Percentiles rank a stretch among this genome's conserved stretches.
Conservation (phyloP, 805 yeast genomes). For the Kodamaea nitidulidarum region DNA sequence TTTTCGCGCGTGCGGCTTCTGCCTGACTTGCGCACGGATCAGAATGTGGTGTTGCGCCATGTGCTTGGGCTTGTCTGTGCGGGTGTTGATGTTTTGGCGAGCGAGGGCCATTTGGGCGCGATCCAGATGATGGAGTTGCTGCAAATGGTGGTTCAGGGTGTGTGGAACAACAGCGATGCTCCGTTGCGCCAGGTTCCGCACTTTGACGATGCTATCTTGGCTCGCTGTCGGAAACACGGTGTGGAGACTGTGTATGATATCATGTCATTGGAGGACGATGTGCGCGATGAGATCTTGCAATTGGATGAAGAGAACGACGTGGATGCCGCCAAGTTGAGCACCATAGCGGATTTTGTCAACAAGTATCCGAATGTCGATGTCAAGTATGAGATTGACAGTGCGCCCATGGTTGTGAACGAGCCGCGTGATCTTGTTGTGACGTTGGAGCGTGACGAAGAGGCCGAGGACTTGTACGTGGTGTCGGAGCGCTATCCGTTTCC, state of each 20-base stretch:
- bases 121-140: conserved; percentile 79
- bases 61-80: conserved; percentile 57
- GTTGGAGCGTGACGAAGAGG: conserved; percentile 72
- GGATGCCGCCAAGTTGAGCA: conserved; percentile 37
- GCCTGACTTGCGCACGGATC: conserved; percentile 55
- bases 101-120: conserved; percentile 77
- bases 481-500: conserved; percentile 56
- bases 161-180: conserved; percentile 70
- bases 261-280: conserved; percentile 76
- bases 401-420: conserved; percentile 45
- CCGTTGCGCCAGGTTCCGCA: conserved; percentile 81
- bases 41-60: conserved; percentile 46
- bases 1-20: conserved; percentile 64
- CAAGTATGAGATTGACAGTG: conserved; percentile 46
- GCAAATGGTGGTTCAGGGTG: conserved; percentile 84
- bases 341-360: conserved; percentile 85
- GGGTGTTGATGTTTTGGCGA: conserved; percentile 68
- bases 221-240: conserved; percentile 48
- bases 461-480: conserved; percentile 58
- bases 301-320: conserved; percentile 36
- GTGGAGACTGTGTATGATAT: conserved; percentile 78
- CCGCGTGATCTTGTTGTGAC: conserved; percentile 45
- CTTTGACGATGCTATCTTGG: conserved; percentile 47
- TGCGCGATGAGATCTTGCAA: conserved; percentile 56
- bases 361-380: conserved; percentile 83